Evolutionary conservation across 169 alveolate species (phyloP).

Genomic region (Theileria equi): DNA sequence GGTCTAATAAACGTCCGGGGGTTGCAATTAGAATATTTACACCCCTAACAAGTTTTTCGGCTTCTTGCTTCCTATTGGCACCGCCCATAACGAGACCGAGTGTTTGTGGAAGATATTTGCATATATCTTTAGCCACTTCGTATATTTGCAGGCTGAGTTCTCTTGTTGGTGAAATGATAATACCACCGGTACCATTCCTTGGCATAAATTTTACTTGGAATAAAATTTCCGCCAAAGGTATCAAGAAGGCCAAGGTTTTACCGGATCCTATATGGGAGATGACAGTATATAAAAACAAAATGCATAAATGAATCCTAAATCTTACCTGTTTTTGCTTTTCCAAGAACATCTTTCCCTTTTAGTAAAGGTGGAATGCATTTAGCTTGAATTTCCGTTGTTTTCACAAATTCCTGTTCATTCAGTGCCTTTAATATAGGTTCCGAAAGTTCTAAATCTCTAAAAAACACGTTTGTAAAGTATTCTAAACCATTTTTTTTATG

Average conservation of each 20-base stretch:
- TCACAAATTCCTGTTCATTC: conserved; percentile 83
- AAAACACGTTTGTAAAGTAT: conserved; percentile 81
- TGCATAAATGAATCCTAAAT: neutral
- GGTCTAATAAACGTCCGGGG: conserved; percentile 98
- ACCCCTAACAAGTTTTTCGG: conserved; percentile 92
- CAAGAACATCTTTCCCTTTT: conserved; percentile 96
- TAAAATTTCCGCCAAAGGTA: conserved; percentile 95
- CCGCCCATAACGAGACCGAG: conserved; percentile 99
- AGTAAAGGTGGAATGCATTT: conserved; percentile 94
- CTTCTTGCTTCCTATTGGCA: conserved; percentile 94
- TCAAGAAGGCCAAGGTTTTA: conserved; percentile 96
- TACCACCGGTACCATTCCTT: conserved; percentile 91
- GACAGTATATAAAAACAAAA: neutral
- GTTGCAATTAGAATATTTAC: conserved; percentile 96
- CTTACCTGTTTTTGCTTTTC: conserved; percentile 94
- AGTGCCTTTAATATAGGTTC: conserved; percentile 90
- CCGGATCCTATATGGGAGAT: conserved; percentile 88
- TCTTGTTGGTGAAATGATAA: conserved; percentile 96
- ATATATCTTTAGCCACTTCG: conserved; percentile 92
- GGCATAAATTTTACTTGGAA: conserved; percentile 91
- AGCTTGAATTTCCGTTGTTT: conserved; percentile 95
- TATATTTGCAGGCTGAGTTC: conserved; percentile 96
- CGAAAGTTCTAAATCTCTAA: conserved; percentile 84
- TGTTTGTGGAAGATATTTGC: conserved; percentile 91
- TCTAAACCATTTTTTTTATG: neutral